A percentile compares a stretch with the other conserved stretches of the same genome.
phyloP scores from a whole-genome alignment of 2,329 filamentous ascomycete species.

The Alternaria conjuncta region DNA sequence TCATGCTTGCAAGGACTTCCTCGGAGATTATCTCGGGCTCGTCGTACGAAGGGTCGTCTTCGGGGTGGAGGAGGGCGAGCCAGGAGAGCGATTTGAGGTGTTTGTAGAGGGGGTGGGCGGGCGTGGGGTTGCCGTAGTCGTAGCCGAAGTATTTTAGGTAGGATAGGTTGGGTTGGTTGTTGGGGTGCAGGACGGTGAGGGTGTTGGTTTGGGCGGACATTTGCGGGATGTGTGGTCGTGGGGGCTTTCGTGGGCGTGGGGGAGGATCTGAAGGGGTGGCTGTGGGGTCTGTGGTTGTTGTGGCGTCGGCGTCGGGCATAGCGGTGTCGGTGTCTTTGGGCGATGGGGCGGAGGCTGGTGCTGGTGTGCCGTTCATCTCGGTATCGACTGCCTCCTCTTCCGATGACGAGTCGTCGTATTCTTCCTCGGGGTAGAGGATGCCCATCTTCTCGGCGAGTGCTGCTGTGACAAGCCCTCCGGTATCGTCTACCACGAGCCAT shows the following conservation, averaged over 20 bases:
- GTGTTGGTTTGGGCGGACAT: conserved; percentile 75
- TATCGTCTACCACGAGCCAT: conserved; percentile 87
- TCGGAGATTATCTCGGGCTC: conserved; percentile 67
- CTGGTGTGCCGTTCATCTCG: conserved; percentile 7
- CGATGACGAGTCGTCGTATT: conserved; percentile 35
- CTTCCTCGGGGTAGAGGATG: conserved; percentile 65
- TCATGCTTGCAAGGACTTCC: conserved; percentile 71
- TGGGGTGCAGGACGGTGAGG: conserved; percentile 79
- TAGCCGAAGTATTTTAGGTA: conserved; percentile 90
- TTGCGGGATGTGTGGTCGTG: conserved; percentile 52
- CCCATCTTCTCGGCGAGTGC: conserved; percentile 90
- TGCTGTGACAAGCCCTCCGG: conserved; percentile 79
- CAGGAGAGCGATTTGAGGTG: conserved; percentile 87
- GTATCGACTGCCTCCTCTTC: conserved; percentile 2
- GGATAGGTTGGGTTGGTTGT: conserved; percentile 85
- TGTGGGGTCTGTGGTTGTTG: conserved; percentile 12
- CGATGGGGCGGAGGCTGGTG: not conserved
- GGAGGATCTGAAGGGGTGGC: conserved; percentile 28
- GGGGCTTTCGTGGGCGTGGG: conserved; percentile 33
- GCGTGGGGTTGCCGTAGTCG: conserved; percentile 68
- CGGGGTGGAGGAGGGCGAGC: conserved; percentile 85
- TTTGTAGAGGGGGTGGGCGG: conserved; percentile 77
- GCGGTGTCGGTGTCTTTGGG: not conserved
- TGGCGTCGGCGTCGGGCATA: conserved; percentile 16
- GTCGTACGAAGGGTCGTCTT: conserved; percentile 75